Conservation (phyloP, 2,329 filamentous ascomycete genomes). For the Pestalotiopsis sp. region DNA sequence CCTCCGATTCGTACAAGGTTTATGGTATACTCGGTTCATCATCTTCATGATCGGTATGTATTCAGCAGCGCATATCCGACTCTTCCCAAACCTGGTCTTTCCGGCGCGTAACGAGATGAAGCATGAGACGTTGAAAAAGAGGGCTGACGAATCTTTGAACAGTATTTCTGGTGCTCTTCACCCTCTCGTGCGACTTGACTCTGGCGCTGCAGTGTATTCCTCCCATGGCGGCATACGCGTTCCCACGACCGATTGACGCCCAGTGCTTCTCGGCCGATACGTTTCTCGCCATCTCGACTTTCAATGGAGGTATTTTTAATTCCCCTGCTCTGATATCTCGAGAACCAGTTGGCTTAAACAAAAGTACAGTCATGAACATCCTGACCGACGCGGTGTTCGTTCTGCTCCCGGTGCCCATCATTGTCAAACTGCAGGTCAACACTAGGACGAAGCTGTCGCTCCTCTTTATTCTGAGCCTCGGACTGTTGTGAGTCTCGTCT, state of each 20-base stretch:
- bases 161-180: conserved; percentile 13
- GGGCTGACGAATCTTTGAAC: neutral
- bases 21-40: conserved; percentile 12
- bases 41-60: conserved; percentile 10
- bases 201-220: conserved; percentile 12
- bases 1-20: conserved; percentile 11
- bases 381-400: conserved; percentile 12
- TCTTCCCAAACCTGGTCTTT: too few relatives aligned
- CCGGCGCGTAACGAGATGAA: too few relatives aligned
- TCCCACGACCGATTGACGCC: conserved; percentile 3
- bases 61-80: too few relatives aligned
- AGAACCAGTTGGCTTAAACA: neutral
- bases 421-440: conserved; percentile 14
- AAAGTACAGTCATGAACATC: conserved; percentile 12
- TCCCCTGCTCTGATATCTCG: neutral
- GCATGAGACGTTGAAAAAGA: too few relatives aligned
- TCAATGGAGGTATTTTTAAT: conserved; percentile 7
- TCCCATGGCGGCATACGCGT: neutral
- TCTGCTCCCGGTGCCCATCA: conserved; percentile 12
- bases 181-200: conserved; percentile 11
- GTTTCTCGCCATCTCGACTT: conserved; percentile 5
- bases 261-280: conserved; percentile 9
- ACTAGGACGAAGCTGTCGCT: conserved; percentile 8
- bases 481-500: conserved; percentile 9
- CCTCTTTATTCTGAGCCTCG: conserved; percentile 11